Conservation (phyloP, 2,329 filamentous ascomycete genomes). For the Rhinocladiella similis region DNA sequence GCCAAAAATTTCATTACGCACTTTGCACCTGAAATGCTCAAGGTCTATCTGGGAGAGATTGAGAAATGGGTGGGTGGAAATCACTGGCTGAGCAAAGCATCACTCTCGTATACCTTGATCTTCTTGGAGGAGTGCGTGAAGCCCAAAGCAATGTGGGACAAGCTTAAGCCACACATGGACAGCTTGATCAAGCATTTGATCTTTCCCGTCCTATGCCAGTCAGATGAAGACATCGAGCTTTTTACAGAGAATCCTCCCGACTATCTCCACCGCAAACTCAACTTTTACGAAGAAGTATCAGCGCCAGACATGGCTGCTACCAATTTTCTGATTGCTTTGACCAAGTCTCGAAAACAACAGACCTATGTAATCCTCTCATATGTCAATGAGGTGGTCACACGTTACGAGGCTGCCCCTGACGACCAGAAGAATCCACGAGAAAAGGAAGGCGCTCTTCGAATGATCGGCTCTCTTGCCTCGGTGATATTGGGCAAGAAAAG, state of each 20-base stretch:
- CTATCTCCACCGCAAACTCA: conserved; percentile 94
- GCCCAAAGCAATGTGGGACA: conserved; percentile 94
- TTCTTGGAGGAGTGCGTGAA: conserved; percentile 97
- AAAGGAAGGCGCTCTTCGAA: conserved; percentile 93
- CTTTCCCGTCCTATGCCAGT: conserved; percentile 92
- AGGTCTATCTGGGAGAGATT: conserved; percentile 89
- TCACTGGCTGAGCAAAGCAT: conserved; percentile 90
- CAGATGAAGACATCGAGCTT: conserved; percentile 86
- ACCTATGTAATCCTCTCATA: conserved; percentile 94
- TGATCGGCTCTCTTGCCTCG: conserved; percentile 93
- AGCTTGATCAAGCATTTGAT: conserved; percentile 92
- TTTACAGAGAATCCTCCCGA: conserved; percentile 95
- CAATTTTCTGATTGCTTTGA: conserved; percentile 92
- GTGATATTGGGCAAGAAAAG: conserved; percentile 98
- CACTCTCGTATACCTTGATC: conserved; percentile 87
- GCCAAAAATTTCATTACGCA: conserved; percentile 88
- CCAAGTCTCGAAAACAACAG: conserved; percentile 91
- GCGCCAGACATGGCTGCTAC: conserved; percentile 93
- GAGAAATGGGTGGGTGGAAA: conserved; percentile 97
- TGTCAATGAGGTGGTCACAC: conserved; percentile 91
- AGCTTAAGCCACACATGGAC: conserved; percentile 89
- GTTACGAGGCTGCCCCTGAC: conserved; percentile 80
- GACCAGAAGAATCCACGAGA: conserved; percentile 90
- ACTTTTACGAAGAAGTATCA: conserved; percentile 96
- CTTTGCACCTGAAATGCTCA: conserved; percentile 93